Conservation (phyloP, 179 eudicot genomes). For the Dionaea muscipula region DNA sequence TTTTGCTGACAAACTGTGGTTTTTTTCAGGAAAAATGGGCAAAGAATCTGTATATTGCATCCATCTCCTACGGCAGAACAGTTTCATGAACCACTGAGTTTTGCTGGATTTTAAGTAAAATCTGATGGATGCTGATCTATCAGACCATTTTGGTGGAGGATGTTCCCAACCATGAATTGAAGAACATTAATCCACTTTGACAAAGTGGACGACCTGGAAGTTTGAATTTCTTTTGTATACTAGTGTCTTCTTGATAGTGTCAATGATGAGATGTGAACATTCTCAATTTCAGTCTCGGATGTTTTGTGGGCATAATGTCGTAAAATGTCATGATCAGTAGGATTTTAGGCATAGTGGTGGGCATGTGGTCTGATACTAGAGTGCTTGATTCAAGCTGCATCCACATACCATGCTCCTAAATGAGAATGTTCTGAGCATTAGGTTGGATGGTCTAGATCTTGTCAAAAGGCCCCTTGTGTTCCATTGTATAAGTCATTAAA, state of each 20-base stretch:
- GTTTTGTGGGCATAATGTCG: conserved; percentile 18
- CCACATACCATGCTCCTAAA: conserved; percentile 17
- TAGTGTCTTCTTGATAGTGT: conserved; percentile 3
- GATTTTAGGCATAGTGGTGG: conserved; percentile 25
- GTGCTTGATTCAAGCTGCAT: conserved; percentile 9
- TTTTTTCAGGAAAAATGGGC: conserved; percentile 82
- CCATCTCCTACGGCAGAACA: conserved; percentile 78
- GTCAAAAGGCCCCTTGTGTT: no score
- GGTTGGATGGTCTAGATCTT: no score
- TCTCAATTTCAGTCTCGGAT: conserved; percentile 12
- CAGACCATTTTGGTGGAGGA: background rate
- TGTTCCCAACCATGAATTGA: conserved; percentile 10
- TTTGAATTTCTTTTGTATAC: background rate
- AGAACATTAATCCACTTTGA: background rate
- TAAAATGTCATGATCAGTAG: conserved; percentile 27
- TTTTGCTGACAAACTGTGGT: background rate
- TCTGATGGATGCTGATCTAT: conserved; percentile 1
- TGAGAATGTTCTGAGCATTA: background rate
- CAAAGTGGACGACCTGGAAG: background rate
- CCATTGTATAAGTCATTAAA: no score
- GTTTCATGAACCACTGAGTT: conserved; percentile 44
- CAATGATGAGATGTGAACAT: conserved; percentile 16
- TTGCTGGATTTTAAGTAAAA: conserved; percentile 3
- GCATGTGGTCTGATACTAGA: conserved; percentile 25
- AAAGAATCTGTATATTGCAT: conserved; percentile 71